Evolutionary conservation across 805 yeast genomes (phyloP), one percentile per base, ranked within the genome.

Genomic region (Isabelozyma gotoi): DNA sequence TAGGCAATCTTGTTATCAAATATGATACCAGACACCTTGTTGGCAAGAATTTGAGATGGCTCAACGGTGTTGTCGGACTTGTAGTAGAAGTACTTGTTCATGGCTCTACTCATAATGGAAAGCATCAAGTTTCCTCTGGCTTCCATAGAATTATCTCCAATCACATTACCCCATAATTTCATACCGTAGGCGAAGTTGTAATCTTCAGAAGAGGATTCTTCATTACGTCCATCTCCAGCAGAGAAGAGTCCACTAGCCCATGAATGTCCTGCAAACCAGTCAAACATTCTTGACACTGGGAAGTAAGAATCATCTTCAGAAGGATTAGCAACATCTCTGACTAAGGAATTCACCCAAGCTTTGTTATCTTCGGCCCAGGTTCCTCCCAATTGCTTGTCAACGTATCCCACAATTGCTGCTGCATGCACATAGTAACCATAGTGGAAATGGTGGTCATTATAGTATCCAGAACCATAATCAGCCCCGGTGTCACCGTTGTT

Each of bases 361-460:
- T 67, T 67, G 17, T 72, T 67, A 20, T 64, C 60, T 37, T 59
- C 48, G 5, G 80, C 71, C 87, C 88, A 83, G 6, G 71, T 58
- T 38, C 82, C 81, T 17, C 78, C 79, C 61, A 42, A 67, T 47
- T 46, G 68, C 68, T 38, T 48, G 57, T 88, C 95, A 14, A 83
- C 79, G 43, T 79, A 62, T n/a, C 84, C 91, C 37, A 87, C 77
- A 16, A 85, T 69, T 1, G 95, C 90, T 5, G 95, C 95, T 1
- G 95, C 86, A 59, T 87, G 91, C 38, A 88, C 74, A 52, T 81
- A 84, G 62, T 87, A 88, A 8, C 94, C 94, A 56, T 85, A 88
- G 60, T 88, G 95, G 76, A 87, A 88, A 59, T 88, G 94, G 55
- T 88, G 96, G 56, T 88, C 96, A 53, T 88, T 87, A 65, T 87